phyloP scores from a whole-genome alignment of 768 basidiomycete genomes.

The Daedalea quercina region DNA sequence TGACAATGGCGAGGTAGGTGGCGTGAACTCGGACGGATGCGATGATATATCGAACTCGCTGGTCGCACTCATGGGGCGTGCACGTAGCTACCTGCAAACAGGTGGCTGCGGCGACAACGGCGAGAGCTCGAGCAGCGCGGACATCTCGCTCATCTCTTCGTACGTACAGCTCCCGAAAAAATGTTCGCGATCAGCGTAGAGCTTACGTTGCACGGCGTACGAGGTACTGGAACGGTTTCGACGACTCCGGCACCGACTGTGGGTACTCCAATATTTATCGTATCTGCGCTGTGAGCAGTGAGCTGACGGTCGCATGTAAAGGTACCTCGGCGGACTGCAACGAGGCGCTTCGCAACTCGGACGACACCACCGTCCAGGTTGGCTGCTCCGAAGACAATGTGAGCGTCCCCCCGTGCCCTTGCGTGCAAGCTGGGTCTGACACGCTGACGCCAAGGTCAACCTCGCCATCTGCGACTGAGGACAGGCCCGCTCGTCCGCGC shows the following conservation, averaged over 20 bases:
- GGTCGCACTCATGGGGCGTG: not conserved
- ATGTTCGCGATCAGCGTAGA: slow-evolving; percentile 4
- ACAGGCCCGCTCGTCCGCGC: too few species aligned
- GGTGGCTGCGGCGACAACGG: slow-evolving; percentile 33
- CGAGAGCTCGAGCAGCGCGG: slow-evolving; percentile 29
- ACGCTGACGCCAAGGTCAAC: slow-evolving; percentile 22
- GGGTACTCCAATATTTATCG: slow-evolving; percentile 8
- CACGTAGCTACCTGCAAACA: not conserved
- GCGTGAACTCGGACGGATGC: too few species aligned
- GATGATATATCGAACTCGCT: too few species aligned
- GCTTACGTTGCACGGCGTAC: too few species aligned
- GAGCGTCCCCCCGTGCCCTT: slow-evolving; percentile 8
- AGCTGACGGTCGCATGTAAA: slow-evolving; percentile 8
- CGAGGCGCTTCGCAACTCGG: slow-evolving; percentile 30
- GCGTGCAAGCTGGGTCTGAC: not conserved
- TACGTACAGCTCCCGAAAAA: slow-evolving; percentile 16
- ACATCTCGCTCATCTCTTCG: slow-evolving; percentile 36
- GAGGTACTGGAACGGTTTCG: slow-evolving; percentile 38
- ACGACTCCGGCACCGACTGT: slow-evolving; percentile 38
- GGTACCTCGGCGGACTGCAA: slow-evolving; percentile 29
- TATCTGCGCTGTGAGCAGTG: not conserved
- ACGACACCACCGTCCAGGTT: slow-evolving; percentile 32
- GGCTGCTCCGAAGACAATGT: slow-evolving; percentile 31
- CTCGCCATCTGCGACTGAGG: slow-evolving; percentile 26
- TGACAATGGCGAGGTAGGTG: too few species aligned